phyloP scores from a whole-genome alignment of 768 basidiomycete species.

The Sarcodon aspratus region DNA sequence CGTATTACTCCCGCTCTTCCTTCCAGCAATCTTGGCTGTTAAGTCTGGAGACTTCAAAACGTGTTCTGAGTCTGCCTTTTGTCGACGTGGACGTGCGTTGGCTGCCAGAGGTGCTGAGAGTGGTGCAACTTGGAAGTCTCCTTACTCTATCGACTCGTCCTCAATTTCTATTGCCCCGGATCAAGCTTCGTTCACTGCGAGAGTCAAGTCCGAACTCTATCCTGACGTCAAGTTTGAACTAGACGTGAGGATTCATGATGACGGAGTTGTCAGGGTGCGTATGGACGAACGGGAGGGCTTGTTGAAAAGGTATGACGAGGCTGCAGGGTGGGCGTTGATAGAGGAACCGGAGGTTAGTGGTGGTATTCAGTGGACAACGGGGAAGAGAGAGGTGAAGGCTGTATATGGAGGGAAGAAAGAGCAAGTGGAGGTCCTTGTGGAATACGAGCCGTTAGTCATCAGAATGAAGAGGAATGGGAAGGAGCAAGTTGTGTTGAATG shows the following conservation, averaged over 20 bases:
- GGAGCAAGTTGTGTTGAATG: slow-evolving; percentile 84
- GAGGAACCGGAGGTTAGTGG: slow-evolving; percentile 56
- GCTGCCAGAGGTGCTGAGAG: slow-evolving; percentile 57
- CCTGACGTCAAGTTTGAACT: slow-evolving; percentile 76
- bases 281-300: slow-evolving; percentile 82
- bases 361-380: slow-evolving; percentile 50
- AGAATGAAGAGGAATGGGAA: slow-evolving; percentile 62
- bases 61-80: slow-evolving; percentile 91
- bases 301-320: slow-evolving; percentile 83
- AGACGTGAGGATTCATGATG: slow-evolving; percentile 73
- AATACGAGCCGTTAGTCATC: slow-evolving; percentile 68
- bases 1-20: slow-evolving; percentile 20
- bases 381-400: slow-evolving; percentile 53
- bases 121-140: slow-evolving; percentile 61
- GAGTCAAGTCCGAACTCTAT: slow-evolving; percentile 73
- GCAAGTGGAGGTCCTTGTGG: slow-evolving; percentile 49
- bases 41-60: slow-evolving; percentile 88
- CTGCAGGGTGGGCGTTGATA: slow-evolving; percentile 80
- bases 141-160: slow-evolving; percentile 64
- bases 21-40: slow-evolving; percentile 37
- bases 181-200: slow-evolving; percentile 57
- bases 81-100: slow-evolving; percentile 81
- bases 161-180: slow-evolving; percentile 40
- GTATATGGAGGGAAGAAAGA: slow-evolving; percentile 54
- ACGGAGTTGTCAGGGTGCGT: slow-evolving; percentile 85